A percentile compares a stretch with the other conserved stretches of the same genome.
These are phyloP conservation scores for Blastomyces emzantsi DNA, from an alignment of 2,329 filamentous ascomycete species.

Conservation along the genomic window DNA sequence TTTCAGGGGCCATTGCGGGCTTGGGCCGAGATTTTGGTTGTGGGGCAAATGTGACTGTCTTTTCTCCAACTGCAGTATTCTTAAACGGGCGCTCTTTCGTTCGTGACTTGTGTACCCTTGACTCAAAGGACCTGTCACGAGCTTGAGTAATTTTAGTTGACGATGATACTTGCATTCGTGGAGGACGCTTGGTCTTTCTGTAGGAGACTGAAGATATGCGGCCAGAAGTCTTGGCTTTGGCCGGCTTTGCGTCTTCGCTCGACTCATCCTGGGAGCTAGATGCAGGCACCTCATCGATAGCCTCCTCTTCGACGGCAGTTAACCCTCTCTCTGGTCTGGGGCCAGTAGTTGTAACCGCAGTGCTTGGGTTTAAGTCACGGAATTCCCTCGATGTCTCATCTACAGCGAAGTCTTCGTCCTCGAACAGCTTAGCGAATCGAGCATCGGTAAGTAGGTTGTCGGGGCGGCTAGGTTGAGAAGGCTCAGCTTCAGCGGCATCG, in stretches of 20 bases:
- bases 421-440: slow-evolving; percentile 81
- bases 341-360: slow-evolving; percentile 36
- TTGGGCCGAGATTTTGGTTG: slow-evolving; percentile 32
- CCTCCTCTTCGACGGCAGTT: slow-evolving; percentile 56
- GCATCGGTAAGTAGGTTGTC: slow-evolving; percentile 66
- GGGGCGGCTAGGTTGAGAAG: slow-evolving; percentile 5
- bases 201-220: slow-evolving; percentile 49
- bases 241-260: slow-evolving; percentile 24
- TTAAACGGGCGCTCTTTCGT: slow-evolving; percentile 28
- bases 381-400: slow-evolving; percentile 88
- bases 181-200: slow-evolving; percentile 44
- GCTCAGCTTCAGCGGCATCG: slow-evolving; percentile 22
- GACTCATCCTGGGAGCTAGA: slow-evolving; percentile 33
- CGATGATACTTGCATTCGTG: slow-evolving; percentile 51
- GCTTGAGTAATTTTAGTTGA: slow-evolving; percentile 36
- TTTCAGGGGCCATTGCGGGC: slow-evolving; percentile 14
- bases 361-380: slow-evolving; percentile 80
- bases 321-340: slow-evolving; percentile 41
- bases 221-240: slow-evolving; percentile 26
- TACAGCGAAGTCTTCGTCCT: slow-evolving; percentile 85
- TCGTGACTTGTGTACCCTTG: slow-evolving; percentile 42
- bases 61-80: slow-evolving; percentile 38
- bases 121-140: slow-evolving; percentile 50
- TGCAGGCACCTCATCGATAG: slow-evolving; percentile 42
- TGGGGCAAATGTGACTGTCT: slow-evolving; percentile 54